Percentiles rank a stretch among this genome's conserved stretches.
Conservation (phyloP, 352 stramenopile species). For the Pythium scleroteichum region DNA sequence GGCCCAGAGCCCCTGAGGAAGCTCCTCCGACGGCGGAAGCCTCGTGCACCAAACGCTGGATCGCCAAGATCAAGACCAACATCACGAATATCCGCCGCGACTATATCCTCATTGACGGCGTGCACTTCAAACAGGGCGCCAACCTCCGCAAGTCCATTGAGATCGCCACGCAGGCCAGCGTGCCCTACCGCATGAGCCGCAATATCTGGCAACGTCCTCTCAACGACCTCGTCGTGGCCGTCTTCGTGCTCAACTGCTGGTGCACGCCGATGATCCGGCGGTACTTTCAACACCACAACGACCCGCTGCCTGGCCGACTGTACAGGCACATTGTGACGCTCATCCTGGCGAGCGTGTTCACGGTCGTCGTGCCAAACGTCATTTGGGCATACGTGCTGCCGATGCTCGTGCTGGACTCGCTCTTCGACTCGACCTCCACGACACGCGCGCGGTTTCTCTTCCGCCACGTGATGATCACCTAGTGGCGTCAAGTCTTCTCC, state of each 20-base stretch:
- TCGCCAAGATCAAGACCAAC: too few species aligned
- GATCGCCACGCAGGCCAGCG: slow-evolving; percentile 16
- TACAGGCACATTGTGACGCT: slow-evolving; percentile 7
- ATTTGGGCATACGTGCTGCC: slow-evolving; percentile 5
- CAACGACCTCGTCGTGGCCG: slow-evolving; percentile 10
- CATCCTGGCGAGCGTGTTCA: slow-evolving; percentile 12
- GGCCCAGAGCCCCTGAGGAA: too few species aligned
- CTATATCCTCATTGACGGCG: slow-evolving; percentile 7
- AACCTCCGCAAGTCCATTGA: slow-evolving; percentile 18
- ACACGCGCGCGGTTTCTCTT: slow-evolving; percentile 4
- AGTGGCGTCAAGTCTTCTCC: slow-evolving; percentile 11
- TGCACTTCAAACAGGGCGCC: slow-evolving; percentile 11
- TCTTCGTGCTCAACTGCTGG: slow-evolving; percentile 14
- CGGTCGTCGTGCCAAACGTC: slow-evolving; percentile 7
- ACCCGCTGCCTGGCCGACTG: slow-evolving; percentile 5
- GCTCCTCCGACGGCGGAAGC: background rate
- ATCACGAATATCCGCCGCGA: too few species aligned
- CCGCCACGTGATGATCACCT: slow-evolving; percentile 2
- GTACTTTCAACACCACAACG: background rate
- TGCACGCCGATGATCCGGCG: slow-evolving; percentile 11
- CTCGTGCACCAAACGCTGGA: slow-evolving; percentile 5
- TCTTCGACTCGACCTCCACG: slow-evolving; percentile 8
- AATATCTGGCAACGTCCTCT: background rate
- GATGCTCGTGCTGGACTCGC: background rate
- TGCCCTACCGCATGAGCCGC: slow-evolving; percentile 14